Evolutionary conservation across 164 flowering plant genomes (phyloP).

Genomic region (Chimonanthus salicifolius): DNA sequence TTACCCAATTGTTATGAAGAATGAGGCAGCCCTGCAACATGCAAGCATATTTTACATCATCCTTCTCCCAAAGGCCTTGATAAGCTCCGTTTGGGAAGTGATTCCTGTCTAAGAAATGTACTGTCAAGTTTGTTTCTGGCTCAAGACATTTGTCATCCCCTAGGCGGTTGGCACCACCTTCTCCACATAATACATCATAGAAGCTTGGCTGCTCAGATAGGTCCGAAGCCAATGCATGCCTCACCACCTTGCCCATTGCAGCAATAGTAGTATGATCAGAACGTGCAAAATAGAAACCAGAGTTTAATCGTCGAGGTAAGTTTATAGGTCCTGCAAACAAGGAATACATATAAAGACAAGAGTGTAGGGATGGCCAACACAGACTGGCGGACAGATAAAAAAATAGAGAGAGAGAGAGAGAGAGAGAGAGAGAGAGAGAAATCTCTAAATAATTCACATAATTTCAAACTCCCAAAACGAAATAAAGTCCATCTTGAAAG

Average conservation of each 20-base stretch:
- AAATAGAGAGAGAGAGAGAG: too few species aligned
- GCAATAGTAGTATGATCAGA: slow-evolving; percentile 62
- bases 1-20: slow-evolving; percentile 92
- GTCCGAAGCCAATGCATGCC: slow-evolving; percentile 72
- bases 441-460: too few species aligned
- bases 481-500: too few species aligned
- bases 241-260: slow-evolving; percentile 84
- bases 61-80: slow-evolving; percentile 57
- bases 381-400: too few species aligned
- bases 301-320: slow-evolving; percentile 80
- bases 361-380: too few species aligned
- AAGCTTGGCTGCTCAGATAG: slow-evolving; percentile 97
- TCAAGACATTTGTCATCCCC: slow-evolving; percentile 68
- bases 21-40: slow-evolving; percentile 53
- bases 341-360: neutral
- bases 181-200: slow-evolving; percentile 86
- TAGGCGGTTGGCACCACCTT: slow-evolving; percentile 60
- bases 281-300: slow-evolving; percentile 89
- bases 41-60: slow-evolving; percentile 52
- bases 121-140: slow-evolving; percentile 69
- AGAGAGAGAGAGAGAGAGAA: too few species aligned
- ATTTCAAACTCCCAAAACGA: too few species aligned
- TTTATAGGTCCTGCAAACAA: slow-evolving; percentile 65
- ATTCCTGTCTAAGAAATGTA: slow-evolving; percentile 72
- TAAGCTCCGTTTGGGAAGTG: slow-evolving; percentile 96